Conservation (phyloP, 257 asterid species). For the Scutellaria minor region DNA sequence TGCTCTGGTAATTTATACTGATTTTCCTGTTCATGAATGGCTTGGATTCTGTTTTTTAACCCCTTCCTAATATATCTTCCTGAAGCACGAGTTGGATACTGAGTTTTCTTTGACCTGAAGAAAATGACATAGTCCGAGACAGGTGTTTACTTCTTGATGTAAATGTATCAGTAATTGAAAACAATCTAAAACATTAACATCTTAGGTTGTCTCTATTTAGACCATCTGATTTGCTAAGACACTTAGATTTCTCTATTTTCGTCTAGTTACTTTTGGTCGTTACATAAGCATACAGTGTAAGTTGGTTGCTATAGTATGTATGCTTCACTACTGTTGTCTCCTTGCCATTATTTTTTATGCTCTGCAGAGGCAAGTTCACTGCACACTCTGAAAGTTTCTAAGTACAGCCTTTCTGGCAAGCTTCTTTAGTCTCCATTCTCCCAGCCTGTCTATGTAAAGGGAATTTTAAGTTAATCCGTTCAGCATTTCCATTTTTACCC, state of each 20-base stretch:
- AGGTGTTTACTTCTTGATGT: constrained; percentile 3
- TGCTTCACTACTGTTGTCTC: constrained; percentile 10
- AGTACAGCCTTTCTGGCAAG: not conserved
- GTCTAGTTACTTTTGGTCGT: not conserved
- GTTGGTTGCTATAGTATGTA: constrained; percentile 5
- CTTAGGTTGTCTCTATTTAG: constrained; percentile 1
- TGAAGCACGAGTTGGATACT: constrained; percentile 13
- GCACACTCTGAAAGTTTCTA: not conserved
- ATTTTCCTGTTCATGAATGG: constrained; percentile 22
- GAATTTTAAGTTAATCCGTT: not conserved
- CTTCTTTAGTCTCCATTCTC: not conserved
- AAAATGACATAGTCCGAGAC: constrained; percentile 19
- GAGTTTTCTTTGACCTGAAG: constrained; percentile 10
- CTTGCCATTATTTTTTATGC: not conserved
- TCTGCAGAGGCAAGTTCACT: constrained; percentile 5
- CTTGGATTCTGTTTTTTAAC: not conserved
- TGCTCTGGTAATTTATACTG: constrained; percentile 69
- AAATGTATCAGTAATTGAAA: constrained; percentile 27
- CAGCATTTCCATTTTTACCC: constrained; percentile 6
- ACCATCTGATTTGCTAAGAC: constrained; percentile 21
- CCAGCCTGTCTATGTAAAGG: not conserved
- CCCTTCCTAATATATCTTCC: not conserved
- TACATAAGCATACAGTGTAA: not conserved
- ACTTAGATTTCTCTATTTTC: not conserved
- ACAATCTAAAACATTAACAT: constrained; percentile 3